Conservation (phyloP, 306 rosid genomes). For the Ammopiptanthus mongolicus region DNA sequence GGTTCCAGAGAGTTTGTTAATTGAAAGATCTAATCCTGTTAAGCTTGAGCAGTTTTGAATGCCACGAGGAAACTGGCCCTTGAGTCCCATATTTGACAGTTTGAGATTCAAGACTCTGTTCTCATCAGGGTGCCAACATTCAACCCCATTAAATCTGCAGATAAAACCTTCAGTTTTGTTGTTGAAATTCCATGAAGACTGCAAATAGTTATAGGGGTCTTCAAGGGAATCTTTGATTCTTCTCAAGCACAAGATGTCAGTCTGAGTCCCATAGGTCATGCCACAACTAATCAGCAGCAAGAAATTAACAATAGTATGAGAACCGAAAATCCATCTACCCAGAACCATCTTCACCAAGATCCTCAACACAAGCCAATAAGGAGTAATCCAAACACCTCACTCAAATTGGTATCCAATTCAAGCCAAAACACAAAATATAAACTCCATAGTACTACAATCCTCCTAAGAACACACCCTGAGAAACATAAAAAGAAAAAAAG, state of each 20-base stretch:
- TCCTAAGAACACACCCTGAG: constrained; percentile 28
- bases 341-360: constrained; percentile 35
- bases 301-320: constrained; percentile 25
- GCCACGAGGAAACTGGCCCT: constrained; percentile 57
- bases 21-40: constrained; percentile 78
- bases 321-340: constrained; percentile 19
- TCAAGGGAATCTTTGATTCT: constrained; percentile 33
- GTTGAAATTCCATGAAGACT: constrained; percentile 59
- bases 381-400: constrained; percentile 19
- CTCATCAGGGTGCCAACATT: constrained; percentile 95
- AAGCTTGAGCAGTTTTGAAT: constrained; percentile 58
- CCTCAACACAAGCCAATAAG: constrained; percentile 18
- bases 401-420: constrained; percentile 11
- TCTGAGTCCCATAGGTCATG: constrained; percentile 39
- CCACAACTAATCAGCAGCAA: constrained; percentile 44
- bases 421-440: background rate
- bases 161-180: constrained; percentile 59
- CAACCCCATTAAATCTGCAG: constrained; percentile 64
- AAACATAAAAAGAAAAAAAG: background rate
- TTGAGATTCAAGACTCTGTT: constrained; percentile 59
- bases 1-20: constrained; percentile 48
- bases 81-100: constrained; percentile 68
- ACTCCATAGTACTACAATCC: constrained; percentile 22
- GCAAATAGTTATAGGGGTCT: constrained; percentile 51
- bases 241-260: constrained; percentile 59